Conservation (phyloP, 306 rosid species). For the Casuarina equisetifolia region DNA sequence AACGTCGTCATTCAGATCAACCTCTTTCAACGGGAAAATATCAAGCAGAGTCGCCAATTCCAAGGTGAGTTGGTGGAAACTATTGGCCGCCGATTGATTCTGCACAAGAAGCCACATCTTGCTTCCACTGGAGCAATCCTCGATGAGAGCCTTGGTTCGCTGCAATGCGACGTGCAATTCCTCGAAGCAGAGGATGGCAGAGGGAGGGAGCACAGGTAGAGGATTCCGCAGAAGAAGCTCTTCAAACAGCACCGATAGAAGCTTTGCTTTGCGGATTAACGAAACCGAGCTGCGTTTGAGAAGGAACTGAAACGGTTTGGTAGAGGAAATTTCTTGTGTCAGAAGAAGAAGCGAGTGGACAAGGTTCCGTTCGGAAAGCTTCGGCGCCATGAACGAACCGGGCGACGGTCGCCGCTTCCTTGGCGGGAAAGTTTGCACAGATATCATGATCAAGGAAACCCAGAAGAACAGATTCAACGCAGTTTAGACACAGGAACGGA, state of each 20-base stretch:
- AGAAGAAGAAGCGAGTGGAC: slow-evolving; percentile 54
- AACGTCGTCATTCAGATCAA: slow-evolving; percentile 61
- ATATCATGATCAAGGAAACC: slow-evolving; percentile 55
- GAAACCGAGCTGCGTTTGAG: slow-evolving; percentile 44
- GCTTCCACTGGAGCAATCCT: slow-evolving; percentile 65
- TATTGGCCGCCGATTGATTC: slow-evolving; percentile 45
- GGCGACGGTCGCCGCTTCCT: slow-evolving; percentile 65
- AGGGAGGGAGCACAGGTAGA: slow-evolving; percentile 22
- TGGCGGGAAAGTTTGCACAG: slow-evolving; percentile 48
- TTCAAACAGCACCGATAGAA: slow-evolving; percentile 58
- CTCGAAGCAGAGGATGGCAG: slow-evolving; percentile 64
- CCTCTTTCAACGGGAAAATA: slow-evolving; percentile 60
- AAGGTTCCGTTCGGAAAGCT: slow-evolving; percentile 37
- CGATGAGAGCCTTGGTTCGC: slow-evolving; percentile 59
- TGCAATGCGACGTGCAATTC: slow-evolving; percentile 78
- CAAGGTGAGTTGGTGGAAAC: slow-evolving; percentile 59
- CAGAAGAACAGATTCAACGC: neutral
- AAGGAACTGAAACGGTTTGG: slow-evolving; percentile 39
- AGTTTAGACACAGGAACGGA: neutral
- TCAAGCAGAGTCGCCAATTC: slow-evolving; percentile 75
- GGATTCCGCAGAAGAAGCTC: slow-evolving; percentile 42
- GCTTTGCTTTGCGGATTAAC: slow-evolving; percentile 53
- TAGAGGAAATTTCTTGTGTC: slow-evolving; percentile 51
- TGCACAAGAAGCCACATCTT: slow-evolving; percentile 64
- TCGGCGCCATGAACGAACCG: slow-evolving; percentile 56